phyloP scores from a whole-genome alignment of 345 rosid species.

The Nasturtium officinale region DNA sequence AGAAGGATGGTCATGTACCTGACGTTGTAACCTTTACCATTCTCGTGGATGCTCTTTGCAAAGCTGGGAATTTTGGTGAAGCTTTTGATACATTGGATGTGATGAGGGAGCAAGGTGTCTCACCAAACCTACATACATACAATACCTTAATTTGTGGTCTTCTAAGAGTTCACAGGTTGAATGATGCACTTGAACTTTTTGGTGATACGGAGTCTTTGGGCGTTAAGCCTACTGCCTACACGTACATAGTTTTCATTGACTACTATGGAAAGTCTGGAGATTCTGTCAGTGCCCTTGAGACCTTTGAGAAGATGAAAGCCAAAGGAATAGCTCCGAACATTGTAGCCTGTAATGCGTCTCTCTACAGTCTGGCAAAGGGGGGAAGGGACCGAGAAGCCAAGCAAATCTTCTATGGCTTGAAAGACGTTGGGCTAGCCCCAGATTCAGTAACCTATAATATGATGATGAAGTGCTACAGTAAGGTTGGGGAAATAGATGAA shows the following conservation, averaged over 20 bases:
- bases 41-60: slow-evolving; percentile 74
- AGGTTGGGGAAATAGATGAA: slow-evolving; percentile 74
- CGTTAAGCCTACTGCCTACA: slow-evolving; percentile 69
- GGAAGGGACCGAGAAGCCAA: slow-evolving; percentile 77
- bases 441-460: slow-evolving; percentile 92
- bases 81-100: slow-evolving; percentile 66
- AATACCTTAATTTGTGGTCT: slow-evolving; percentile 79
- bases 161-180: slow-evolving; percentile 58
- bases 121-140: slow-evolving; percentile 84
- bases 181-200: slow-evolving; percentile 66
- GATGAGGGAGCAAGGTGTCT: slow-evolving; percentile 63
- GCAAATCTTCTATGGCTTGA: slow-evolving; percentile 65
- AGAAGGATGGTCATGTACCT: slow-evolving; percentile 74
- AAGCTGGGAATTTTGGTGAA: slow-evolving; percentile 58
- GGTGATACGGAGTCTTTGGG: slow-evolving; percentile 63
- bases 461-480: slow-evolving; percentile 93
- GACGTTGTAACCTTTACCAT: slow-evolving; percentile 84
- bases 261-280: slow-evolving; percentile 85
- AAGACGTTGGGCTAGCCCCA: slow-evolving; percentile 61
- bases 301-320: slow-evolving; percentile 74
- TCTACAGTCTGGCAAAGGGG: slow-evolving; percentile 71
- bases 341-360: slow-evolving; percentile 86
- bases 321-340: slow-evolving; percentile 80
- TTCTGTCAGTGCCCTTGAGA: slow-evolving; percentile 64
- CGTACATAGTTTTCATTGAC: slow-evolving; percentile 82